These are phyloP conservation scores for Acorus calamus DNA, from an alignment of 106 monocot genomes.

Conservation along the genomic window DNA sequence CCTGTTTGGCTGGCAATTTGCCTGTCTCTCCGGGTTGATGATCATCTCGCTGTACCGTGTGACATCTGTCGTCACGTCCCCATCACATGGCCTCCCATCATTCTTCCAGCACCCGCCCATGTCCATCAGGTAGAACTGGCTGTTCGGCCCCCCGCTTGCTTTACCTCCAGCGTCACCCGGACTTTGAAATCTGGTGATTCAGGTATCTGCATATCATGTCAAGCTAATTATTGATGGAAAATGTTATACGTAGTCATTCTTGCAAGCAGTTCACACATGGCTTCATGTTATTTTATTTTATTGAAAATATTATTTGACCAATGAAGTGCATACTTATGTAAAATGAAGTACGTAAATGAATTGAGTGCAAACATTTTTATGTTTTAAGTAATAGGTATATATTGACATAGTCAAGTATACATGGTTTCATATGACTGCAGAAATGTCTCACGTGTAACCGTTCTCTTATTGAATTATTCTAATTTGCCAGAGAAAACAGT, in stretches of 20 bases:
- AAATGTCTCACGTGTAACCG: too few relatives aligned
- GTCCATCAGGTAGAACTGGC: conserved; percentile 93
- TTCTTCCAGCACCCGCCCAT: conserved; percentile 96
- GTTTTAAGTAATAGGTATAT: too few relatives aligned
- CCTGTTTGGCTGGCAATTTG: conserved; percentile 38
- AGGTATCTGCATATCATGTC: conserved; percentile 30
- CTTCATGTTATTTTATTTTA: too few relatives aligned
- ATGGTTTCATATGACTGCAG: too few relatives aligned
- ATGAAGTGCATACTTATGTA: too few relatives aligned
- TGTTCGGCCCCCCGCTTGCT: conserved; percentile 44
- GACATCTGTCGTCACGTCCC: conserved; percentile 63
- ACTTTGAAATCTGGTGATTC: conserved; percentile 79
- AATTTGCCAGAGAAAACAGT: not conserved
- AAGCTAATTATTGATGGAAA: too few relatives aligned
- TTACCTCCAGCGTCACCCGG: conserved; percentile 39
- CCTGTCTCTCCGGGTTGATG: conserved; percentile 43
- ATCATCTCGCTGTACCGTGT: conserved; percentile 92
- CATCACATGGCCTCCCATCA: conserved; percentile 61
- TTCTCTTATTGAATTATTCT: too few relatives aligned
- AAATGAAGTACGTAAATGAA: not conserved
- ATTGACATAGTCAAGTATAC: too few relatives aligned
- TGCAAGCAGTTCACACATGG: too few relatives aligned
- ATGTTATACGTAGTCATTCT: too few relatives aligned
- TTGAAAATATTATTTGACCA: too few relatives aligned
- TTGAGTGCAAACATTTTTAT: not conserved